Evolutionary conservation across 2,329 filamentous ascomycete genomes (phyloP), one percentile per base, ranked within the genome.

Genomic region (Cryphonectria radicalis): DNA sequence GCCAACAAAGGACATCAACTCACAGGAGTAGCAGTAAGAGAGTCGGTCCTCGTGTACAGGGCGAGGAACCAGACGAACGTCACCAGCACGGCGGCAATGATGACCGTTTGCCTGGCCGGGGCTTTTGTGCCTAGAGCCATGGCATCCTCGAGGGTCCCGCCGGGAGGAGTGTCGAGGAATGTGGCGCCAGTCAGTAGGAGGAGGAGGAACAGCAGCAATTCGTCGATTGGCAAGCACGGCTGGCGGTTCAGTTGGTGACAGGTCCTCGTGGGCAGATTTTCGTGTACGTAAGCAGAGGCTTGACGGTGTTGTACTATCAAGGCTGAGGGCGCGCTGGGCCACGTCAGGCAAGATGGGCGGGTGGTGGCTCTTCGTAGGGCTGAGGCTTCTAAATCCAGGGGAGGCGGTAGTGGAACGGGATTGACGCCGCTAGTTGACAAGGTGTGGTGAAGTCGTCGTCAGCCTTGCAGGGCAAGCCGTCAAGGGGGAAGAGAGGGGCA

Each of bases 71-170:
- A 73, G 17, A 57, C 10, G 60, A 73, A 40, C 57, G 65, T 60
- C 35, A 73, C 28, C 32, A 73, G 69, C 32, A 71, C 63, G 25
- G 71, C 55, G 66, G 66, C 59, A 42, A 71, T 68, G 66, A 71
- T 57, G 66, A 73, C 42, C 63, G 70, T 73, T 62, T 71, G 71
- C 65, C 67, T 73, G 50, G 71, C 70, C 69, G 69, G 66, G 67
- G 60, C 67, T 67, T 65, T 64, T 53, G 69, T 40, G 66, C 71
- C 69, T 69, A 73, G 25, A 60, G 69, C 69, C 71, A 73, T 73
- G 63, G 69, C 71, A 73, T 73, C 32, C 42, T 68, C 50, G 28
- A 25, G 42, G 42, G 43, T 32, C 63, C 46, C 25, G 35, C 63
- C 35, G 42, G 28, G n/a, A 19, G 35, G 43, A 43, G 6, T 28